Percentiles rank a stretch among this genome's conserved stretches.
Conservation (phyloP, 176 grass and related monocot genomes). For the Echinochloa phyllopogon region DNA sequence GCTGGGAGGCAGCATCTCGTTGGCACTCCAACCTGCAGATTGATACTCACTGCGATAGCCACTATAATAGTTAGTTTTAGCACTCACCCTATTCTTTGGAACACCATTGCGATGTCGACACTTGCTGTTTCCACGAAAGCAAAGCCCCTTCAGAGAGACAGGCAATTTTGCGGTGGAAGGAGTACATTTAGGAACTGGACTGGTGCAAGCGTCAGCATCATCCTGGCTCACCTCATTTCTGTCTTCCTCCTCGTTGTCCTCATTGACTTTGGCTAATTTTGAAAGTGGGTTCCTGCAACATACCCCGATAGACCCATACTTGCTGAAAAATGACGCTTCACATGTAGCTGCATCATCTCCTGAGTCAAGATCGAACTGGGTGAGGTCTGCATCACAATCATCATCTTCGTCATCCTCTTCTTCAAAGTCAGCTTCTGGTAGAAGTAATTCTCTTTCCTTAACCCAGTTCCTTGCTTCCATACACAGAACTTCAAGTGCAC, state of each 20-base stretch:
- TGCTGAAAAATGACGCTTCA: constrained; percentile 38
- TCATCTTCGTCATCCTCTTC: constrained; percentile 44
- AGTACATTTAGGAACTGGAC: constrained; percentile 15
- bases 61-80: constrained; percentile 41
- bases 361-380: constrained; percentile 59
- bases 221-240: constrained; percentile 15
- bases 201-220: constrained; percentile 10
- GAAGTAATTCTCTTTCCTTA: constrained; percentile 45
- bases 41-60: constrained; percentile 36
- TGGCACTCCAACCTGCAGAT: constrained; percentile 53
- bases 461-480: constrained; percentile 56
- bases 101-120: neutral
- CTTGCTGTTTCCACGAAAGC: constrained; percentile 33
- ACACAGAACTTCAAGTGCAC: constrained; percentile 63
- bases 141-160: constrained; percentile 44
- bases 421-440: constrained; percentile 35
- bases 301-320: constrained; percentile 21
- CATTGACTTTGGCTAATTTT: constrained; percentile 49
- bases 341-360: constrained; percentile 48
- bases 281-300: constrained; percentile 49
- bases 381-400: neutral
- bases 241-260: constrained; percentile 29
- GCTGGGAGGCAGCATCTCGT: constrained; percentile 48
- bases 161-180: constrained; percentile 49
- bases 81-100: constrained; percentile 34